phyloP scores from a whole-genome alignment of 163 green algal species.

The Scenedesmus sp. region DNA sequence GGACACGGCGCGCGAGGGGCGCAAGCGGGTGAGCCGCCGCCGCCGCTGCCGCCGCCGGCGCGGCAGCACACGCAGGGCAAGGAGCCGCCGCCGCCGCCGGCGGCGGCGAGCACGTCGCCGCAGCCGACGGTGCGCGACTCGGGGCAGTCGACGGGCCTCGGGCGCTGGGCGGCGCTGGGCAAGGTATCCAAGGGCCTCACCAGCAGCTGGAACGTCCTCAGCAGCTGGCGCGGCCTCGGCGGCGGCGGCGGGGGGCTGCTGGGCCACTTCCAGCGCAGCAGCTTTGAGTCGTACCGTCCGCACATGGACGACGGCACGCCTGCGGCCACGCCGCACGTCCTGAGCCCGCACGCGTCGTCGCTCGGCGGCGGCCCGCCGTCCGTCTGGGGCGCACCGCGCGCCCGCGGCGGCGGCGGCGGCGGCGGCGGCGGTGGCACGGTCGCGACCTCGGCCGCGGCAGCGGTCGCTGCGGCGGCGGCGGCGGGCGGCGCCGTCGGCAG shows the following conservation, averaged over 20 bases:
- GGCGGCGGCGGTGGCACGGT: not conserved
- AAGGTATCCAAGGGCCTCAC: not conserved
- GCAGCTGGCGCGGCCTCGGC: conserved; percentile 14
- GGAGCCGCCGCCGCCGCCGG: not conserved
- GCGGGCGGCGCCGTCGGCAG: conserved; percentile 1
- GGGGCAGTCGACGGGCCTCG: not conserved
- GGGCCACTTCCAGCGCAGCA: conserved; percentile 6
- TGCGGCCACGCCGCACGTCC: not conserved
- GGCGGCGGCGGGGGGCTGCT: too few species aligned
- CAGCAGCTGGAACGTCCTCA: conserved; percentile 7
- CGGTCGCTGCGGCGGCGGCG: not conserved
- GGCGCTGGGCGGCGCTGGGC: too few species aligned
- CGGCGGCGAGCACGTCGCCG: not conserved
- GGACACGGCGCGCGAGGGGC: too few species aligned
- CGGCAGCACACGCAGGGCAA: not conserved
- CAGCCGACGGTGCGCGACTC: conserved; percentile 14
- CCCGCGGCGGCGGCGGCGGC: not conserved
- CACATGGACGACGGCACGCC: conserved; percentile 13
- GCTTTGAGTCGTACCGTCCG: conserved; percentile 17
- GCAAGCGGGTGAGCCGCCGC: too few species aligned
- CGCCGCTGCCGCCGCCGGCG: not conserved
- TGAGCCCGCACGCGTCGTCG: conserved; percentile 9
- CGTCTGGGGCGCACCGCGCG: not conserved
- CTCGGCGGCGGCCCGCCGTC: not conserved
- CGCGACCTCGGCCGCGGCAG: not conserved